Conservation (phyloP, 345 rosid genomes). For the Diplotaxis tenuifolia region DNA sequence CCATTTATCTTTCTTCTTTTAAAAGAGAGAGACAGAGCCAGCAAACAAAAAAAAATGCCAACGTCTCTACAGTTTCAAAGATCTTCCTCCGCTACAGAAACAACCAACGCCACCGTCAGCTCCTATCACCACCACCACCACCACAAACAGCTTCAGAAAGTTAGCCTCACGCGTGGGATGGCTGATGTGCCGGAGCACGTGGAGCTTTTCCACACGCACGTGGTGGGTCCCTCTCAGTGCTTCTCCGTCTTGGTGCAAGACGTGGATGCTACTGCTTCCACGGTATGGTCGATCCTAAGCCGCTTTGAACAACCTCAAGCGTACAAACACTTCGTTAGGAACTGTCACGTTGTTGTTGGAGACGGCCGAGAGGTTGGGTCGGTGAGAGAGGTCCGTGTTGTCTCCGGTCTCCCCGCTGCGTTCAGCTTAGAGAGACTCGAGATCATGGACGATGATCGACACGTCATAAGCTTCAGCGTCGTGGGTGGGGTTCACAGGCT, state of each 20-base stretch:
- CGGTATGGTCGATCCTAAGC: conserved; percentile 79
- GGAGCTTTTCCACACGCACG: conserved; percentile 48
- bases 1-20: background rate
- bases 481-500: conserved; percentile 91
- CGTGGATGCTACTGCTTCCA: conserved; percentile 57
- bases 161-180: conserved; percentile 35
- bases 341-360: conserved; percentile 67
- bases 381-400: conserved; percentile 68
- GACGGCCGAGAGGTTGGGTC: conserved; percentile 68
- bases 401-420: conserved; percentile 87
- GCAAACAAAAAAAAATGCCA: conserved; percentile 47
- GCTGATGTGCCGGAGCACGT: conserved; percentile 51
- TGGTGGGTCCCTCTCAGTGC: conserved; percentile 60
- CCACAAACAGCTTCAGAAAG: conserved; percentile 39
- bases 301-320: conserved; percentile 84
- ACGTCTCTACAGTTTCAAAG: conserved; percentile 55
- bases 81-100: conserved; percentile 28
- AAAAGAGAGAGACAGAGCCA: conserved; percentile 8
- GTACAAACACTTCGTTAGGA: conserved; percentile 74
- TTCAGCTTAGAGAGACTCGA: conserved; percentile 79
- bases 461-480: conserved; percentile 75
- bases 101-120: conserved; percentile 19
- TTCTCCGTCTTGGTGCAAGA: conserved; percentile 57
- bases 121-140: conserved; percentile 13
- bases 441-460: conserved; percentile 77